A percentile compares a stretch with the other conserved stretches of the same genome.
These are phyloP conservation scores for Hemileia vastatrix DNA, from an alignment of 1,284 basidiomycete genomes.

Conservation along the genomic window DNA sequence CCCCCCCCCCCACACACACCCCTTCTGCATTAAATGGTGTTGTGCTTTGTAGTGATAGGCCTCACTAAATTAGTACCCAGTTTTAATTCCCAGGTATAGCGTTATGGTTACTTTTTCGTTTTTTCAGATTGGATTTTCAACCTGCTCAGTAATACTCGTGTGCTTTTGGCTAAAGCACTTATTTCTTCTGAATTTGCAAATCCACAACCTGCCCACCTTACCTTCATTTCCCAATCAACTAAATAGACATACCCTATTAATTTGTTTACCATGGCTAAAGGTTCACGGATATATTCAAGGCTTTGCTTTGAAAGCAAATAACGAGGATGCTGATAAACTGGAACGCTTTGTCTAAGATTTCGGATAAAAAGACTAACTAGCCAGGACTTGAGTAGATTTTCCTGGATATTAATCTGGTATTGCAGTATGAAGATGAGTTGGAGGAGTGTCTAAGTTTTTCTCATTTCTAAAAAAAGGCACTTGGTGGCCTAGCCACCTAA, in stretches of 20 bases:
- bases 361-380: constrained; percentile 22
- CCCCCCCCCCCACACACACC: no score
- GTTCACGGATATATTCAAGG: constrained; percentile 21
- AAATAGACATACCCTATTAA: constrained; percentile 19
- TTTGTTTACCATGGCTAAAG: constrained; percentile 20
- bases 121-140: no score
- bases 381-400: constrained; percentile 22
- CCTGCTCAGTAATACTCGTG: constrained; percentile 7
- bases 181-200: constrained; percentile 21
- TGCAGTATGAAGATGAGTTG: neutral
- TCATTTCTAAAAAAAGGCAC: no score
- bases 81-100: no score
- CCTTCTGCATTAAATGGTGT: no score
- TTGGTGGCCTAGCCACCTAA: no score
- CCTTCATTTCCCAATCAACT: constrained; percentile 18
- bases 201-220: constrained; percentile 24
- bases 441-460: no score
- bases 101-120: no score
- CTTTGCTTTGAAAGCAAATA: constrained; percentile 20
- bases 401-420: constrained; percentile 16
- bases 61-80: no score
- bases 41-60: no score
- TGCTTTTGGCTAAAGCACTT: constrained; percentile 5
- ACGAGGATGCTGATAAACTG: constrained; percentile 3
- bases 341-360: constrained; percentile 16